These are phyloP conservation scores for Paraconiothyrium brasiliense DNA, from an alignment of 2,329 filamentous ascomycete species.

Conservation along the genomic window DNA sequence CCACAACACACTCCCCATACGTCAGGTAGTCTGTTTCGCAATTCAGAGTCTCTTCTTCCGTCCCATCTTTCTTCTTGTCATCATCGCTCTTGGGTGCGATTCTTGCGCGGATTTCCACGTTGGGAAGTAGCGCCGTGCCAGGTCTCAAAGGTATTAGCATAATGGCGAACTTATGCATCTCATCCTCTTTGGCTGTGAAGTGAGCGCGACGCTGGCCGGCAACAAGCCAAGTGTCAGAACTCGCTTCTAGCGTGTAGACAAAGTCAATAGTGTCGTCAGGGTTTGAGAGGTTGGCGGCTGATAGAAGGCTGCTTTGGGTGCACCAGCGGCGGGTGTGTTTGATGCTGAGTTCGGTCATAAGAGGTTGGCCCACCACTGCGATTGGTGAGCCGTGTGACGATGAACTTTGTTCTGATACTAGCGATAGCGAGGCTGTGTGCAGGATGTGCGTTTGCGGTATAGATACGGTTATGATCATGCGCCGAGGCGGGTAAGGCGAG, in stretches of 20 bases:
- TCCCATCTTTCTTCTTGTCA: constrained; percentile 32
- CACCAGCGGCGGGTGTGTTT: constrained; percentile 66
- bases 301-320: constrained; percentile 31
- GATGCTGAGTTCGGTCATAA: constrained; percentile 69
- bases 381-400: constrained; percentile 47
- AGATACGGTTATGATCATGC: constrained; percentile 88
- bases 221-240: constrained; percentile 81
- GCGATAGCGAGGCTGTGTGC: constrained; percentile 76
- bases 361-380: constrained; percentile 70
- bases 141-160: constrained; percentile 82
- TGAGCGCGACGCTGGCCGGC: constrained; percentile 83
- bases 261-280: constrained; percentile 71
- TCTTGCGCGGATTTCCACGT: constrained; percentile 76
- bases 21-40: constrained; percentile 86
- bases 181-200: constrained; percentile 67
- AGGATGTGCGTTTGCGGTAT: constrained; percentile 84
- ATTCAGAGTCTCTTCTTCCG: constrained; percentile 48
- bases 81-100: constrained; percentile 49
- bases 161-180: constrained; percentile 67
- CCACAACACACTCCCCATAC: constrained; percentile 77
- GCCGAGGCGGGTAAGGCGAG: constrained; percentile 58
- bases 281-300: constrained; percentile 37
- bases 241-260: constrained; percentile 81
- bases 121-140: constrained; percentile 80
- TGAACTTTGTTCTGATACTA: constrained; percentile 52